A percentile compares a stretch with the other conserved stretches of the same genome.
Evolutionary conservation across 176 grass and related monocot genomes (phyloP).

Genomic region (Oryza australiensis): DNA sequence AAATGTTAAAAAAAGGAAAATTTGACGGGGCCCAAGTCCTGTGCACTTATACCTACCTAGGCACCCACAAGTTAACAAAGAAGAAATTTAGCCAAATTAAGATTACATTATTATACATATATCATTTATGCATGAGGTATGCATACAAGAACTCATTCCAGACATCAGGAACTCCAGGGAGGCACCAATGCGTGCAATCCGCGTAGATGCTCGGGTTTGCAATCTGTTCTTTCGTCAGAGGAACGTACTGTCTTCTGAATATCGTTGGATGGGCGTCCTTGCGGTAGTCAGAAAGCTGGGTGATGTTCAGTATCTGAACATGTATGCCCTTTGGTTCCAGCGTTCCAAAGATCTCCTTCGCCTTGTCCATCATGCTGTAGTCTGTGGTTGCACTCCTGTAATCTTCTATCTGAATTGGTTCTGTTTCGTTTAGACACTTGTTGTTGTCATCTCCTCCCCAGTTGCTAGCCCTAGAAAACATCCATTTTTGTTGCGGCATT

Average conservation of each 20-base stretch:
- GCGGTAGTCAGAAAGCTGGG: conserved; percentile 64
- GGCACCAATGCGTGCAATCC: conserved; percentile 80
- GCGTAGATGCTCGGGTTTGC: conserved; percentile 54
- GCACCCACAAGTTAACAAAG: no score
- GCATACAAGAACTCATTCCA: conserved; percentile 76
- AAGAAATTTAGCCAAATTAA: no score
- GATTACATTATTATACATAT: no score
- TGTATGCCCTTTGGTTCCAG: conserved; percentile 48
- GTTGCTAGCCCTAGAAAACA: conserved; percentile 52
- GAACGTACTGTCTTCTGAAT: conserved; percentile 42
- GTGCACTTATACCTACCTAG: no score
- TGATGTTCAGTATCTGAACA: conserved; percentile 73
- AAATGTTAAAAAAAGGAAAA: no score
- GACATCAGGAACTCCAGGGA: conserved; percentile 73
- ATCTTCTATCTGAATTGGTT: conserved; percentile 40
- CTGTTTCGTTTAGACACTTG: conserved; percentile 64
- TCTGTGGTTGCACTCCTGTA: conserved; percentile 48
- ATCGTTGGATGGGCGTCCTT: conserved; percentile 72
- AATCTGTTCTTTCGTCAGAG: conserved; percentile 45
- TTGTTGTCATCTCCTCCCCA: conserved; percentile 56
- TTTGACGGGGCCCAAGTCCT: no score
- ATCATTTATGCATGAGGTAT: conserved; percentile 42
- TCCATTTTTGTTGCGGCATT: neutral
- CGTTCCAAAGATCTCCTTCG: conserved; percentile 21
- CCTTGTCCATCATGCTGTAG: conserved; percentile 59